Base-by-base conservation (phyloP, 1,284 basidiomycete genomes). In the Marasmius tenuissimus region DNA sequence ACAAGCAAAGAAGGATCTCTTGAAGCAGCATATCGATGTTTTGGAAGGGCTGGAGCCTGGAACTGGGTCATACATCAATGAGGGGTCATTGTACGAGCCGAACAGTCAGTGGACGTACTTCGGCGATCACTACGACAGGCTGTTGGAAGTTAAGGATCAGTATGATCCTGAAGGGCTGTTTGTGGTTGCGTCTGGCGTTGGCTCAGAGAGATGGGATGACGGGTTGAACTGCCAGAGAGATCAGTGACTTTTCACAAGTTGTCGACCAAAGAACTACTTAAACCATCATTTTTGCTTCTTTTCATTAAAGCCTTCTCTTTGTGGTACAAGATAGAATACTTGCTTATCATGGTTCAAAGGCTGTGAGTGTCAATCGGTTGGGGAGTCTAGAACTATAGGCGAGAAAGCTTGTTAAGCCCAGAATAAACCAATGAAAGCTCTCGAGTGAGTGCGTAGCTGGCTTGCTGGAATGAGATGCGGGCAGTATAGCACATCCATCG, bases 61-160 rank as follows among this genome's bases (percentile, higher is more conserved):
- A 10, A 72, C 75, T 4, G 79, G 73, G 2, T 71, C 76, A 1
- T 78, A 78, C 61, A 69, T 79, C 48, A 80, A 82, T 57, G 80
- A 83, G 81, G 80, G 74, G 3, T 78, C 76, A 0, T 63, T 74
- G n/a, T 77, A 76, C 40, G 74, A 76, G 61, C 63, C 64, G 6
- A 58, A 72, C 60, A 73, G 72, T 66, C 64, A 66, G 42, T 66
- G 67, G 20, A 72, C 72, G 9, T 74, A 73, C 61, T 76, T 68
- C 63, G 74, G 74, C 11, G 59, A 67, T 6, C 72, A 75, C 58
- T 75, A 75, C 57, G 59, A 58, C 8, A 70, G 65, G 42, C 57
- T 75, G 38, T 66, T 63, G 27, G 35, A 7, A 1, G 69, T 75
- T 48, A 76, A 76, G 64, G 50, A 55, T 0, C 61, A 55, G 22